phyloP scores from a whole-genome alignment of 2,329 filamentous ascomycete species.

The Fusarium ramigenum region DNA sequence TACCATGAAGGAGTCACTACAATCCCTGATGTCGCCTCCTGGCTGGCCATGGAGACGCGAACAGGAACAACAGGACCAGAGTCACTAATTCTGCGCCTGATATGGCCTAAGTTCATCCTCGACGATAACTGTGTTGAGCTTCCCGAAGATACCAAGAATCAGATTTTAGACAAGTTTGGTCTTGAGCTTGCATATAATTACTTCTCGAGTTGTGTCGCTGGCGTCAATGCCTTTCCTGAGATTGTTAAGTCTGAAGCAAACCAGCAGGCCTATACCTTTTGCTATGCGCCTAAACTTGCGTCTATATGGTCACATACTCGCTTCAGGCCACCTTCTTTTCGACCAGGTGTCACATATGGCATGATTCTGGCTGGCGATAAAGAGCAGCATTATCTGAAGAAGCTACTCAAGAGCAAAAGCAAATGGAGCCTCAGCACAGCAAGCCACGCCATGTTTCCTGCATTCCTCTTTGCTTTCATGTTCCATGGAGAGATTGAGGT shows the following conservation, averaged over 20 bases:
- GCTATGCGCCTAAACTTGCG: constrained; percentile 52
- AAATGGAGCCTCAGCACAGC: constrained; percentile 44
- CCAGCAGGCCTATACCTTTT: constrained; percentile 45
- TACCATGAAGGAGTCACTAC: constrained; percentile 8
- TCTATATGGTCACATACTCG: constrained; percentile 48
- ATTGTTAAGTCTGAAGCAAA: neutral
- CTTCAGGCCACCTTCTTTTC: constrained; percentile 10
- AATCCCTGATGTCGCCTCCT: constrained; percentile 20
- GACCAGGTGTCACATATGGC: constrained; percentile 40
- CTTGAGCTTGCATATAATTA: constrained; percentile 47
- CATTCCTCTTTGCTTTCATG: constrained; percentile 47
- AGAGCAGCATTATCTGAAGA: constrained; percentile 37
- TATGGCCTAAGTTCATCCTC: constrained; percentile 41
- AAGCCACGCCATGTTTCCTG: constrained; percentile 48
- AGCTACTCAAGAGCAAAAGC: constrained; percentile 35
- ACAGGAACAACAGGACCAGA: constrained; percentile 11
- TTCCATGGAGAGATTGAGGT: constrained; percentile 47
- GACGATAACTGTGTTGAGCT: constrained; percentile 39
- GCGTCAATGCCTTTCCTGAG: constrained; percentile 43
- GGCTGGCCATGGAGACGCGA: constrained; percentile 38
- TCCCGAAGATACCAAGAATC: constrained; percentile 25
- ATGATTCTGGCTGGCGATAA: constrained; percentile 46
- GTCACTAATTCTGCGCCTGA: constrained; percentile 45
- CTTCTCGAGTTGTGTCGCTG: constrained; percentile 48
- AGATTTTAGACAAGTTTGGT: constrained; percentile 43